Percentiles rank a stretch among this genome's conserved stretches.
Evolutionary conservation across 345 rosid genomes (phyloP).

Genomic region (Psidium friedrichsthalianum): DNA sequence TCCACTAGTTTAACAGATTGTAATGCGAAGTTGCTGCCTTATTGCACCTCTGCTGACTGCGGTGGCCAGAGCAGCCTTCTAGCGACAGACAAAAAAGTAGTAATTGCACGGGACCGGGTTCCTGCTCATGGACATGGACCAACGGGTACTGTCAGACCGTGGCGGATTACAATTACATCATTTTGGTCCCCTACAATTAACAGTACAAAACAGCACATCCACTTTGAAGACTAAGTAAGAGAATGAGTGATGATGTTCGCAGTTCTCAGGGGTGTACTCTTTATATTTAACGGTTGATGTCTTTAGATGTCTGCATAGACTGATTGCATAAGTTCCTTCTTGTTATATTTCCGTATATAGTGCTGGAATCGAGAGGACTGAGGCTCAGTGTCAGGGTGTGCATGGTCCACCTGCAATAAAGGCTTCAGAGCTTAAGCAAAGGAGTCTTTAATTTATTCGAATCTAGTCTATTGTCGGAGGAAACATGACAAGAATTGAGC

Average conservation of each 20-base stretch:
- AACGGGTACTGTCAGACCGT: not conserved
- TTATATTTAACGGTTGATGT: not conserved
- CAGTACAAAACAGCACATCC: not conserved
- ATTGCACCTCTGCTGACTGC: not conserved
- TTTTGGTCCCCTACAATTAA: not conserved
- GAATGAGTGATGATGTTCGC: not conserved
- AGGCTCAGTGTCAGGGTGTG: not conserved
- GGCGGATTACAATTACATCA: not conserved
- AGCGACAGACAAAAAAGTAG: not conserved
- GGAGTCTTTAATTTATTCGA: not conserved
- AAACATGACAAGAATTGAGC: not conserved
- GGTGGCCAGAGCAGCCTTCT: not conserved
- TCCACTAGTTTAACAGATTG: not conserved
- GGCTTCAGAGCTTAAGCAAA: not conserved
- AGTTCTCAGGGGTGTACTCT: not conserved
- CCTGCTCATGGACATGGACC: not conserved
- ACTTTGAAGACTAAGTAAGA: not conserved
- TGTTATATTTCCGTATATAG: not conserved
- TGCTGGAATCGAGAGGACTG: not conserved
- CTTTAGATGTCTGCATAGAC: not conserved
- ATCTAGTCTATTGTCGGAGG: not conserved
- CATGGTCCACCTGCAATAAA: not conserved
- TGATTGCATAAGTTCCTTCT: not conserved
- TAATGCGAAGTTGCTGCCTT: not conserved
- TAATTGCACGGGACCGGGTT: not conserved